Conservation (phyloP, 495 filamentous ascomycete species). For the Annulohypoxylon maeteangense region DNA sequence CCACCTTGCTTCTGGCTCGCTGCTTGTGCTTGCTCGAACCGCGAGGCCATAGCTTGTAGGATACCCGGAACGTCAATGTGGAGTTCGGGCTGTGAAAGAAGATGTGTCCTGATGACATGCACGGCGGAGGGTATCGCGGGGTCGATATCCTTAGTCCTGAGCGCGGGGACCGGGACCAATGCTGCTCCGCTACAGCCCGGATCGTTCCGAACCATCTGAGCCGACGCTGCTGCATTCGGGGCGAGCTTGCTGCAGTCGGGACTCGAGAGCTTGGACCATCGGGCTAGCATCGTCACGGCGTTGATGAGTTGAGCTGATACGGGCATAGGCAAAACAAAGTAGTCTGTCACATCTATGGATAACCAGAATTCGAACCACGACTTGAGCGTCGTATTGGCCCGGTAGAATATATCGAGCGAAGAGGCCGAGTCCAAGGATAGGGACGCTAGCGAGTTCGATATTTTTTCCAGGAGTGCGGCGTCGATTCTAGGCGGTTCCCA, state of each 20-base stretch:
- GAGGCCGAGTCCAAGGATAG: conserved; percentile 44
- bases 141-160: conserved; percentile 29
- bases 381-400: conserved; percentile 47
- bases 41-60: conserved; percentile 41
- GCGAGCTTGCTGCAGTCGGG: conserved; percentile 16
- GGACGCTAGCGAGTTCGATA: conserved; percentile 50
- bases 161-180: neutral
- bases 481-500: conserved; percentile 47
- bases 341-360: conserved; percentile 50
- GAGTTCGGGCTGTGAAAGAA: conserved; percentile 45
- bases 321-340: conserved; percentile 52
- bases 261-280: conserved; percentile 48
- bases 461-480: conserved; percentile 39
- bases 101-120: conserved; percentile 37
- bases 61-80: conserved; percentile 43
- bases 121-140: conserved; percentile 42
- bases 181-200: conserved; percentile 22
- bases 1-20: conserved; percentile 13
- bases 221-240: neutral
- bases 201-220: conserved; percentile 16
- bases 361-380: conserved; percentile 56
- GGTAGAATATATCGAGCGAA: conserved; percentile 49
- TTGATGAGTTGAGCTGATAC: conserved; percentile 54
- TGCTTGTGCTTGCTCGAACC: conserved; percentile 44
- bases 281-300: conserved; percentile 51